A percentile compares a stretch with the other conserved stretches of the same genome.
These are phyloP conservation scores for Vachellia collinsii DNA, from an alignment of 306 rosid species.

Conservation along the genomic window DNA sequence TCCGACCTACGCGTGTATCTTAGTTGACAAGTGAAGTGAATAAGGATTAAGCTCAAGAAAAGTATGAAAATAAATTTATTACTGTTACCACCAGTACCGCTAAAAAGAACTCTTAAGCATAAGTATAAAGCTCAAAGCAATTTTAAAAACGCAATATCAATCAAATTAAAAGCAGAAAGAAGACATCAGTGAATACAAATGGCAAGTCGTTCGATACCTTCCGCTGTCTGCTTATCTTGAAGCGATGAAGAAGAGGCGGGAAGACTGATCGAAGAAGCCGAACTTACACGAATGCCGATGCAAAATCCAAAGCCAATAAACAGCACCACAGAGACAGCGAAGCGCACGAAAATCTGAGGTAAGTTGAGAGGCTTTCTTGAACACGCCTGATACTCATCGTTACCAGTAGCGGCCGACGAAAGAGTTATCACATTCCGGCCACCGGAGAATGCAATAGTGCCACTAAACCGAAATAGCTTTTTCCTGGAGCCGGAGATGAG, in stretches of 20 bases:
- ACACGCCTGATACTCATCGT: not conserved
- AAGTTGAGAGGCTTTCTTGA: constrained; percentile 23
- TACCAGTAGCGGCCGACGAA: not conserved
- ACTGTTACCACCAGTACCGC: not conserved
- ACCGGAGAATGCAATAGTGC: not conserved
- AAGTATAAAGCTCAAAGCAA: not conserved
- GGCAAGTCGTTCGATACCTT: constrained; percentile 44
- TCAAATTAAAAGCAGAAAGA: not conserved
- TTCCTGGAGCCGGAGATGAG: constrained; percentile 19
- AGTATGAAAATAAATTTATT: not conserved
- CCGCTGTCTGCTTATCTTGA: constrained; percentile 50
- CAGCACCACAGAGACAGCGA: constrained; percentile 56
- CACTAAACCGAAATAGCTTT: not conserved
- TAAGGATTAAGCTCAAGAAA: not conserved
- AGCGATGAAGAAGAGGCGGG: constrained; percentile 32
- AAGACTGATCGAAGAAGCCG: constrained; percentile 48
- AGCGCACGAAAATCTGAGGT: constrained; percentile 38
- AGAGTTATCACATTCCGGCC: not conserved
- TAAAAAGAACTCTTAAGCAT: not conserved
- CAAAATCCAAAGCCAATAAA: constrained; percentile 57
- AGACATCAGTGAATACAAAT: not conserved
- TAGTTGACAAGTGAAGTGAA: not conserved
- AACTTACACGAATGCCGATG: constrained; percentile 51
- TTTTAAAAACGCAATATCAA: not conserved
- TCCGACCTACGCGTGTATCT: not conserved